phyloP scores from a whole-genome alignment of 495 filamentous ascomycete genomes.

The Pseudoneurospora amorphoporcata region DNA sequence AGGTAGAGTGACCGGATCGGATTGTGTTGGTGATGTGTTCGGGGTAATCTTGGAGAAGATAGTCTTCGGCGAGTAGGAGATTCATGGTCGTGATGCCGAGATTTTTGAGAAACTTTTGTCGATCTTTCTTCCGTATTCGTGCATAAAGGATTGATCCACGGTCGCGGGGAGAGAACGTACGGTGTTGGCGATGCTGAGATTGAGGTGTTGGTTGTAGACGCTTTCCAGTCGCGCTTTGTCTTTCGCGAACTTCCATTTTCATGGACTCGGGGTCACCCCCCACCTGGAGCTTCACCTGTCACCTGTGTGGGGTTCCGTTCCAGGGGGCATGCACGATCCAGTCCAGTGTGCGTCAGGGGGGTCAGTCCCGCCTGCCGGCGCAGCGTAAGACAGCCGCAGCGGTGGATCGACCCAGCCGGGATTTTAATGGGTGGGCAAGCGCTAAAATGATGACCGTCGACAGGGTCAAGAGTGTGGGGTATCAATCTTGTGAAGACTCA shows the following conservation, averaged over 20 bases:
- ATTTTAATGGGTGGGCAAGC: neutral
- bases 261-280: neutral
- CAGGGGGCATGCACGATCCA: neutral
- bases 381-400: neutral
- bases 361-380: neutral
- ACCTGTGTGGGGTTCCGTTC: neutral
- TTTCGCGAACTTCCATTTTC: neutral
- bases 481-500: neutral
- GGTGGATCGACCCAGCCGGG: neutral
- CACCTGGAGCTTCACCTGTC: neutral
- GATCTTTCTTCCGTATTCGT: constrained; percentile 4
- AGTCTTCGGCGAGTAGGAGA: constrained; percentile 42
- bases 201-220: neutral
- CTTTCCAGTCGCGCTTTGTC: neutral
- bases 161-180: neutral
- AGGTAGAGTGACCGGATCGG: constrained; percentile 55
- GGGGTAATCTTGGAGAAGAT: constrained; percentile 87
- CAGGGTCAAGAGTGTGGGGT: neutral
- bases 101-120: neutral
- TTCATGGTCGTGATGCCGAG: constrained; percentile 29
- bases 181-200: neutral
- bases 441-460: neutral
- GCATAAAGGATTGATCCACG: neutral
- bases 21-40: constrained; percentile 79
- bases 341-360: neutral